These are phyloP conservation scores for Zygotorulaspora sp. DNA, from an alignment of 805 yeast species.

Conservation along the genomic window DNA sequence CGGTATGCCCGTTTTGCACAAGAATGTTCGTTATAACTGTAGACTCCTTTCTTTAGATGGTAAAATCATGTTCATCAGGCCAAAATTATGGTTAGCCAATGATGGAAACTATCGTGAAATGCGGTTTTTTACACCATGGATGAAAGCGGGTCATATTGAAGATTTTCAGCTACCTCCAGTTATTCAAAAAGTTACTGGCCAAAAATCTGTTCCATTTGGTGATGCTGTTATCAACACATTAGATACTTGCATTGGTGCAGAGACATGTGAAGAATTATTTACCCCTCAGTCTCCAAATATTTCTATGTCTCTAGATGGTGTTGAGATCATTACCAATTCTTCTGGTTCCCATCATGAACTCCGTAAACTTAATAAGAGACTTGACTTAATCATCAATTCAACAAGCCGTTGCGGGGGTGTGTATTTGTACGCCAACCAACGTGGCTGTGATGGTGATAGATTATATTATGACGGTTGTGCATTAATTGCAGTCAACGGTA, in stretches of 20 bases:
- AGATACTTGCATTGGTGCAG: conserved; percentile 93
- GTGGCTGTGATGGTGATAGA: conserved; percentile 98
- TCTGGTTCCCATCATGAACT: conserved; percentile 98
- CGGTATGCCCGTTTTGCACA: conserved; percentile 92
- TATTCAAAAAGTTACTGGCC: conserved; percentile 64
- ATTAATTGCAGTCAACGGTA: conserved; percentile 85
- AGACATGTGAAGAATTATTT: conserved; percentile 95
- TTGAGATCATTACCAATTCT: conserved; percentile 93
- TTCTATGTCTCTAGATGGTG: conserved; percentile 88
- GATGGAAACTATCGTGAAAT: conserved; percentile 98
- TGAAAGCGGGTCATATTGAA: conserved; percentile 71
- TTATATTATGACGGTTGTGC: conserved; percentile 97
- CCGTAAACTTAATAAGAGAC: conserved; percentile 78
- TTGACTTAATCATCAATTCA: conserved; percentile 83
- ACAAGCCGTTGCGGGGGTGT: conserved; percentile 96
- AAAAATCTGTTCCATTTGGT: conserved; percentile 70
- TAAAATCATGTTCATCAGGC: conserved; percentile 77
- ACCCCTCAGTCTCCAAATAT: conserved; percentile 97
- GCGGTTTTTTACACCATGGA: conserved; percentile 97
- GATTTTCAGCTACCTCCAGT: conserved; percentile 64
- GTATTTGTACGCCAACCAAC: conserved; percentile 88
- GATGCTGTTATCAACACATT: conserved; percentile 81
- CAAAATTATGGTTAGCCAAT: conserved; percentile 89
- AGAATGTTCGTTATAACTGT: conserved; percentile 86
- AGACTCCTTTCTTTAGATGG: conserved; percentile 79